phyloP scores from a whole-genome alignment of 2,329 filamentous ascomycete genomes.

The Trichoderma sp. region DNA sequence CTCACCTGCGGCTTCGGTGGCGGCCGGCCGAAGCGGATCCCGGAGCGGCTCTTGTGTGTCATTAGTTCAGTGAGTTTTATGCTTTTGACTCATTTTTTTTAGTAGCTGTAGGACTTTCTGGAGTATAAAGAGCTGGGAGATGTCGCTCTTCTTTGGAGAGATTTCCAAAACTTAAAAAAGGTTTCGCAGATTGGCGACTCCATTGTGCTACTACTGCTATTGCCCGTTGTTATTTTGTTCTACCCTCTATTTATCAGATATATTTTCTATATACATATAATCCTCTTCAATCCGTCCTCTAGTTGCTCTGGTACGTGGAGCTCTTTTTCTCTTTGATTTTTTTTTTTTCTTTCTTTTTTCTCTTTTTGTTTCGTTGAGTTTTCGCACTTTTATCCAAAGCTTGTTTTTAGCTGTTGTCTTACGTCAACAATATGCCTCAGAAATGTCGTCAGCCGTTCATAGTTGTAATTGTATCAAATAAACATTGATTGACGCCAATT shows the following conservation, averaged over 20 bases:
- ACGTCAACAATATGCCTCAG: not conserved
- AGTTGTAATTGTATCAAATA: not conserved
- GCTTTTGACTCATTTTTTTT: not conserved
- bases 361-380: not conserved
- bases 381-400: not conserved
- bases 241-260: not conserved
- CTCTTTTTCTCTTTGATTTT: not conserved
- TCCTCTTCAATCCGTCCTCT: not conserved
- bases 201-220: not conserved
- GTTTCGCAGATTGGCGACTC: not conserved
- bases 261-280: too few relatives aligned
- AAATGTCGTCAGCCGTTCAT: not conserved
- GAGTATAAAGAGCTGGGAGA: not conserved
- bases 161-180: not conserved
- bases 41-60: conserved; percentile 3
- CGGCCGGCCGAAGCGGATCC: conserved; percentile 12
- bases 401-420: not conserved
- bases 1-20: conserved; percentile 5
- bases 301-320: not conserved
- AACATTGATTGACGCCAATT: not conserved
- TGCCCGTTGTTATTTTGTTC: not conserved
- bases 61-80: not conserved
- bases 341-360: too few relatives aligned
- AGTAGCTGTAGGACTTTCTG: not conserved
- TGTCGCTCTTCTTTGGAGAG: not conserved